These are phyloP conservation scores for Enteropsectra breve DNA, from an alignment of 371 early-diverging fungal genomes.

Conservation along the genomic window DNA sequence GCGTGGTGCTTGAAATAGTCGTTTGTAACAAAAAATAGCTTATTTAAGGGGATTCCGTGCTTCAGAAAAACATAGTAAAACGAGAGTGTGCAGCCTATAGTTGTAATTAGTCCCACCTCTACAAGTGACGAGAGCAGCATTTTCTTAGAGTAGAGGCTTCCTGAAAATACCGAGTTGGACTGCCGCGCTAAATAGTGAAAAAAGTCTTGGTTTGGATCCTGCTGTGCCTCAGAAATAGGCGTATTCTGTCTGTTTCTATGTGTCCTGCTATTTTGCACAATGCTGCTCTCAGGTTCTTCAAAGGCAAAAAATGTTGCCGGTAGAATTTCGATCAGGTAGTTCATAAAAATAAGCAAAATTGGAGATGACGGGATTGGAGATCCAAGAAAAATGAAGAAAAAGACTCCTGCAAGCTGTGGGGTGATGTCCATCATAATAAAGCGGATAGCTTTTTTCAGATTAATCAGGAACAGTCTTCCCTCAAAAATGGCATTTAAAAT, in stretches of 20 bases:
- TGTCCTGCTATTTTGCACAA: conserved; percentile 46
- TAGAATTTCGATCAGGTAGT: conserved; percentile 79
- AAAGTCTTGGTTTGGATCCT: background rate
- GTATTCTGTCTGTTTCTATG: background rate
- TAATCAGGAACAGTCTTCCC: conserved; percentile 79
- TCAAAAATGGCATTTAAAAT: conserved; percentile 68
- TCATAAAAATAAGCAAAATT: conserved; percentile 73
- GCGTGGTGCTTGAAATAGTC: conserved; percentile 62
- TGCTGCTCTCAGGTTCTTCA: conserved; percentile 73
- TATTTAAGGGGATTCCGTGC: conserved; percentile 59
- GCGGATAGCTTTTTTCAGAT: conserved; percentile 78
- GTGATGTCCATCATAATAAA: conserved; percentile 77
- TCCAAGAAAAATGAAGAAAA: conserved; percentile 60
- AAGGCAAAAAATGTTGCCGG: conserved; percentile 77
- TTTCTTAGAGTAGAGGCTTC: background rate
- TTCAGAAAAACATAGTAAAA: conserved; percentile 67
- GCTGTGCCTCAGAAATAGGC: background rate
- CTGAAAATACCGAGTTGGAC: background rate
- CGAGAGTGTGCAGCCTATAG: conserved; percentile 65
- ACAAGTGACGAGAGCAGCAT: conserved; percentile 72
- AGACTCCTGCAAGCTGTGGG: conserved; percentile 61
- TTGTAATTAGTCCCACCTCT: conserved; percentile 71
- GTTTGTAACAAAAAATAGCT: conserved; percentile 61
- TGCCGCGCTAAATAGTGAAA: background rate
- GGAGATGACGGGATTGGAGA: conserved; percentile 71